These are phyloP conservation scores for Fraxinus velutina DNA, from an alignment of 305 asterid species.

Conservation along the genomic window DNA sequence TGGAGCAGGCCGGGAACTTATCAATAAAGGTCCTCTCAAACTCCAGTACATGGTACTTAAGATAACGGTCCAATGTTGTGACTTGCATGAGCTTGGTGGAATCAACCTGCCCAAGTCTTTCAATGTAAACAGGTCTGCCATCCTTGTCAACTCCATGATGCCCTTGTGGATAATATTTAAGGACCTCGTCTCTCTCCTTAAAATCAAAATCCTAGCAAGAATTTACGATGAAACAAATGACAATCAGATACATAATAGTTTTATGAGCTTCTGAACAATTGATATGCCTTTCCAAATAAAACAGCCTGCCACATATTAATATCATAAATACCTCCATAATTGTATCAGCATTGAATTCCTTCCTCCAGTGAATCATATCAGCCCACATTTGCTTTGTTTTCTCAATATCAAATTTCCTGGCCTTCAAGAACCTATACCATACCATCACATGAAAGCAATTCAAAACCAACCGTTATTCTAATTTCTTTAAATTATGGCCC, in stretches of 20 bases:
- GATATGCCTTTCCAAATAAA: not conserved
- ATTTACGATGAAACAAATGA: not conserved
- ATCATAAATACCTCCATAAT: slow-evolving; percentile 55
- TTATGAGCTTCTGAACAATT: not conserved
- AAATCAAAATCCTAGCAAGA: slow-evolving; percentile 63
- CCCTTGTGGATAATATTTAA: slow-evolving; percentile 91
- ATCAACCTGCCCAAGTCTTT: slow-evolving; percentile 81
- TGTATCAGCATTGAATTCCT: slow-evolving; percentile 73
- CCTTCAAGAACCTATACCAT: slow-evolving; percentile 72
- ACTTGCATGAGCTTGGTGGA: slow-evolving; percentile 86
- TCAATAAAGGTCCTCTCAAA: slow-evolving; percentile 83
- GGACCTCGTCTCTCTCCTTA: slow-evolving; percentile 80
- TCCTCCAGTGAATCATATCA: slow-evolving; percentile 96
- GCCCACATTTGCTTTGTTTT: slow-evolving; percentile 95
- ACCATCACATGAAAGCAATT: slow-evolving; percentile 1
- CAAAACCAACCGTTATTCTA: not conserved
- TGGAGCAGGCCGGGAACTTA: slow-evolving; percentile 87
- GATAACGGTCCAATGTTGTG: slow-evolving; percentile 77
- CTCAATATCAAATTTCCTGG: slow-evolving; percentile 78
- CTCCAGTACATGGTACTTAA: slow-evolving; percentile 83
- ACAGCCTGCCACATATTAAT: not conserved
- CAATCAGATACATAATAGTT: not conserved
- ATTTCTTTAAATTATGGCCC: not conserved
- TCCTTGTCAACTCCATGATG: slow-evolving; percentile 93
- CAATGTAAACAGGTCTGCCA: slow-evolving; percentile 84